Conservation (phyloP, 352 stramenopile species). For the Phytophthora ramorum region DNA sequence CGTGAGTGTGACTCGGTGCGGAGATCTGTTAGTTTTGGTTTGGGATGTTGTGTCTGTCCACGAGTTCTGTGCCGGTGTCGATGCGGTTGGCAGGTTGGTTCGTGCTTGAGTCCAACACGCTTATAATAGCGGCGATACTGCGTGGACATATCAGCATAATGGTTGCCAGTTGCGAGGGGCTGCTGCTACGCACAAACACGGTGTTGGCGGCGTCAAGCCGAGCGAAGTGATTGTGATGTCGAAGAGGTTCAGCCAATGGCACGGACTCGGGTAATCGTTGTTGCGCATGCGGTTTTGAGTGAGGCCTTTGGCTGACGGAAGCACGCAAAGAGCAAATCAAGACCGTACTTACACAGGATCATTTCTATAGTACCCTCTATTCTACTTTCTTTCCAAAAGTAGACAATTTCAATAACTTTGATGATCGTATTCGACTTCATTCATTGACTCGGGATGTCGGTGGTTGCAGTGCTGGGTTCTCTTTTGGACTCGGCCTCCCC, state of each 20-base stretch:
- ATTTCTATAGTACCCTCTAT: too few species aligned
- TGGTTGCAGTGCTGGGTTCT: too few species aligned
- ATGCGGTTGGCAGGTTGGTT: background rate
- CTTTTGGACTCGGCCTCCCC: too few species aligned
- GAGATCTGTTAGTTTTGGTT: too few species aligned
- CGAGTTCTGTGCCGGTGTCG: too few species aligned
- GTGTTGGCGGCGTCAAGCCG: background rate
- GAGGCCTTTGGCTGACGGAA: background rate
- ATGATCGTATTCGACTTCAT: too few species aligned
- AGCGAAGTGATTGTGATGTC: background rate
- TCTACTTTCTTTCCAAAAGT: too few species aligned
- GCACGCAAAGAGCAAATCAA: background rate
- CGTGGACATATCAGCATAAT: background rate
- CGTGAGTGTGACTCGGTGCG: too few species aligned
- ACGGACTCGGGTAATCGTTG: background rate
- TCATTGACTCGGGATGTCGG: too few species aligned
- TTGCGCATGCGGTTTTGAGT: background rate
- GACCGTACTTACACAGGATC: slow-evolving; percentile 8
- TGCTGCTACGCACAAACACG: too few species aligned
- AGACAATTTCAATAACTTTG: too few species aligned
- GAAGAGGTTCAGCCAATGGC: background rate
- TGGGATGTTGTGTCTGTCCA: too few species aligned
- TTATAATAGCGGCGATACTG: background rate
- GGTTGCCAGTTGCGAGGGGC: background rate
- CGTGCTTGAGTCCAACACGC: background rate